phyloP scores from a whole-genome alignment of 208 protist genomes.

The Crithidia thermophila region DNA sequence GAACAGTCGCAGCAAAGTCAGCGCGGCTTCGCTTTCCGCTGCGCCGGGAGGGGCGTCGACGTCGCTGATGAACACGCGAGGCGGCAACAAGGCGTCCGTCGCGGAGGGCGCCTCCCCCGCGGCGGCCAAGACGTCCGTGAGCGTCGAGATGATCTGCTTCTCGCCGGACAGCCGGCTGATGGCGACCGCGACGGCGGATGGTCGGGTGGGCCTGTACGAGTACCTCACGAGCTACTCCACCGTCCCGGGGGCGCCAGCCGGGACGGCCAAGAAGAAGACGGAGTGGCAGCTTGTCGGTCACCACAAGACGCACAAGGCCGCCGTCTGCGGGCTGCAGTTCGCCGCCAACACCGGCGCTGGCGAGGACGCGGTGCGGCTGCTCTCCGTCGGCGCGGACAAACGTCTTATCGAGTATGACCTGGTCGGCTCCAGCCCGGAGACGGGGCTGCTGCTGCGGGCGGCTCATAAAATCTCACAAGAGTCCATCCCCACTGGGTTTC shows the following conservation, averaged over 20 bases:
- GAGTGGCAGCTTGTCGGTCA: conserved; percentile 94
- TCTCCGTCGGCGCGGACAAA: conserved; percentile 95
- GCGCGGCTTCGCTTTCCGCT: too few relatives aligned
- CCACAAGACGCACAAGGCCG: conserved; percentile 89
- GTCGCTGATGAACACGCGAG: too few relatives aligned
- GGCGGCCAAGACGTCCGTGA: conserved; percentile 64
- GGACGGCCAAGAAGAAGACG: conserved; percentile 17
- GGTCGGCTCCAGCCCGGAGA: conserved; percentile 78
- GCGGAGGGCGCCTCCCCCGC: neutral
- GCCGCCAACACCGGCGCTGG: conserved; percentile 39
- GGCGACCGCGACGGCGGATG: conserved; percentile 75
- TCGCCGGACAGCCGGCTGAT: conserved; percentile 80
- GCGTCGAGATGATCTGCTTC: conserved; percentile 82
- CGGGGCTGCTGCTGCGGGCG: conserved; percentile 79
- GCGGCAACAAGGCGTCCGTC: too few relatives aligned
- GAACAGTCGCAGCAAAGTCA: too few relatives aligned
- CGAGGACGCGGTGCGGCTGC: conserved; percentile 61
- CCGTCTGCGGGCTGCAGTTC: conserved; percentile 93
- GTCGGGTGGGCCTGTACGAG: conserved; percentile 92
- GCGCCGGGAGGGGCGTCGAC: too few relatives aligned
- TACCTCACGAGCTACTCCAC: conserved; percentile 28
- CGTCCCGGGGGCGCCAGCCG: neutral
- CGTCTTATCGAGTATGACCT: conserved; percentile 96
- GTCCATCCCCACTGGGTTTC: conserved; percentile 86
- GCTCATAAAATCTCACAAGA: conserved; percentile 93